Evolutionary conservation across 1,139 yeast species (phyloP).

Genomic region (Magnusiomyces suaveolens): DNA sequence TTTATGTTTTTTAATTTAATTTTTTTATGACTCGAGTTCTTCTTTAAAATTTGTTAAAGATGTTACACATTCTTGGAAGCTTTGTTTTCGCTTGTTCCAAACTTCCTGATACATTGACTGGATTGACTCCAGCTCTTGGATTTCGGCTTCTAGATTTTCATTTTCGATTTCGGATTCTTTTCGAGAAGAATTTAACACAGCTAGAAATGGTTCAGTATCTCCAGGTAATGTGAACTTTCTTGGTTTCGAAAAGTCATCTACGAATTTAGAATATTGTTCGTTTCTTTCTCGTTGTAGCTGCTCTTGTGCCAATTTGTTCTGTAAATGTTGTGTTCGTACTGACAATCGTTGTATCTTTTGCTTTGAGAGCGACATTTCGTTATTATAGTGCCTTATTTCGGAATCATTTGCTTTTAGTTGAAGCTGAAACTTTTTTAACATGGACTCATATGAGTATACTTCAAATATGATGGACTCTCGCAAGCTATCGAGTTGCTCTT

Average conservation of each 20-base stretch:
- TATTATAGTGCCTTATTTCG: not conserved
- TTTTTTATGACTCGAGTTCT: not conserved
- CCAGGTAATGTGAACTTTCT: not conserved
- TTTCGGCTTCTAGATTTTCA: slow-evolving; percentile 1
- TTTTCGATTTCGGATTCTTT: not conserved
- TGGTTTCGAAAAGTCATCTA: slow-evolving; percentile 4
- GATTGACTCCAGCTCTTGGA: not conserved
- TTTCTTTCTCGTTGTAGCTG: slow-evolving; percentile 3
- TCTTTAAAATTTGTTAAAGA: not conserved
- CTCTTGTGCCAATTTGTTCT: not conserved
- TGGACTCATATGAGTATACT: not conserved
- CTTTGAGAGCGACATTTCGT: slow-evolving; percentile 1
- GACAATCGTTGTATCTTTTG: not conserved
- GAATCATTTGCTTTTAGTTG: slow-evolving; percentile 2
- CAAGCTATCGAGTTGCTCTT: not conserved
- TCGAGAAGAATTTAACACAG: not conserved
- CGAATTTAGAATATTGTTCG: slow-evolving; percentile 2
- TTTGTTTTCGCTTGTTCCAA: not conserved
- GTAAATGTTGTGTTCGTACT: not conserved
- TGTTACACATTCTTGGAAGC: not conserved
- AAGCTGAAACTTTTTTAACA: slow-evolving; percentile 2
- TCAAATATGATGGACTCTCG: slow-evolving; percentile 3
- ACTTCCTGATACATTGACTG: not conserved
- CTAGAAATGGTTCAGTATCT: not conserved
- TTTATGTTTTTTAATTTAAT: no score